Evolutionary conservation across 2,329 filamentous ascomycete genomes (phyloP), one percentile per base, ranked within the genome.

Genomic region (Sporothrix protearum): DNA sequence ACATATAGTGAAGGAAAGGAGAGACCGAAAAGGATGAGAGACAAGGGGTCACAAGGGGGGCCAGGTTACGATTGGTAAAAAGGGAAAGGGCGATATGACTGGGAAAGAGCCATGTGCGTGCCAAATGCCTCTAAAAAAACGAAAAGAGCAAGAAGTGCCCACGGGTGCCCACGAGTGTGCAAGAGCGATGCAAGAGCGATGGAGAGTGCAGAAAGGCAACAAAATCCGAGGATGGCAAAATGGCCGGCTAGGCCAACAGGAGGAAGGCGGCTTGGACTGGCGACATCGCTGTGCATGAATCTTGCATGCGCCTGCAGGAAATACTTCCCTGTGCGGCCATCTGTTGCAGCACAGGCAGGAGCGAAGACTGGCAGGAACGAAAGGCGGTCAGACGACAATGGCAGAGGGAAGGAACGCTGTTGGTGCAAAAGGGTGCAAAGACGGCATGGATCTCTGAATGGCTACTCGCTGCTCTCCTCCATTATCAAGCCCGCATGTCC

Each of bases 161-260:
- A 42, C 19, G 22, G 5, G 47, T n/a, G 2, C 33, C 19, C 57
- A 42, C 19, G 22, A 53, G 39, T n/a, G 16, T 16, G 63, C 25
- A 68, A 14, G 64, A 53, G 64, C 64, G 64, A 33, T n/a, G 25
- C 42, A 64, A 14, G 64, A 53, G 47, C 64, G 47, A 33, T 30
- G 25, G 22, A 64, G 33, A n/a, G 14, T 33, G 53, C 53, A 33
- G 8, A 57, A 33, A 19, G 28, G 28, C 28, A 57, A 8, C 33
- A 39, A 42, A 25, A 2, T 6, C n/a, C n/a, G 33, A 63, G 10
- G 4, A n/a, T 36, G 42, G 39, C 39, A 42, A 12, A 12, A 47
- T 47, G 42, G 33, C 3, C 25, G 33, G 12, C 33, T 25, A 22
- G 57, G 25, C 25, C 10, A 36, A 63, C 10, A 36, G 33, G 22